These are phyloP conservation scores for Claviceps pazoutovae DNA, from an alignment of 2,329 filamentous ascomycete genomes.

Conservation along the genomic window DNA sequence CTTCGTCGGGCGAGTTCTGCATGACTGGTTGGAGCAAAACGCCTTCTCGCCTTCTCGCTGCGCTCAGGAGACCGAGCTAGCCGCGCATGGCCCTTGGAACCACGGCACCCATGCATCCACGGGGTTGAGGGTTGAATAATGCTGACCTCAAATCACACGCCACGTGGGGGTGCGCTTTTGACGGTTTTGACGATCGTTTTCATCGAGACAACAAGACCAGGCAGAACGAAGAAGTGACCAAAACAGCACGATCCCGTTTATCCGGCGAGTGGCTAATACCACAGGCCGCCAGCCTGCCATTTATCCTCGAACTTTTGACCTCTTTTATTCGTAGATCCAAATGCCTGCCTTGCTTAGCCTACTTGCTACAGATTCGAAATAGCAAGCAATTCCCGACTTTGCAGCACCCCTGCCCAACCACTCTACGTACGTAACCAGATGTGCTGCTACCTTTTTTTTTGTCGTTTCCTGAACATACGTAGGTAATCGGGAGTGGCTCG, in stretches of 20 bases:
- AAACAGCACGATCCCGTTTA: slow-evolving; percentile 1
- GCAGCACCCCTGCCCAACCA: background rate
- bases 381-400: background rate
- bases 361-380: background rate
- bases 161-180: background rate
- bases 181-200: background rate
- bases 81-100: background rate
- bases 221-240: background rate
- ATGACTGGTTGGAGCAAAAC: background rate
- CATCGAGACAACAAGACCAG: background rate
- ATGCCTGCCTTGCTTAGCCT: background rate
- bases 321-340: background rate
- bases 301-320: background rate
- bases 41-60: background rate
- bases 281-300: background rate
- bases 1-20: background rate
- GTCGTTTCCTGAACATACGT: background rate
- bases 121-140: background rate
- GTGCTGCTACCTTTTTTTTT: background rate
- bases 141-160: background rate
- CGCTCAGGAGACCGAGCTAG: background rate
- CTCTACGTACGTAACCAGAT: background rate
- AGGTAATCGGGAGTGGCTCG: too few relatives aligned
- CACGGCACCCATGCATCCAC: background rate
- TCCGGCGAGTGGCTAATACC: background rate